Evolutionary conservation across 805 yeast genomes (phyloP).

Genomic region (Yarrowia deformans): DNA sequence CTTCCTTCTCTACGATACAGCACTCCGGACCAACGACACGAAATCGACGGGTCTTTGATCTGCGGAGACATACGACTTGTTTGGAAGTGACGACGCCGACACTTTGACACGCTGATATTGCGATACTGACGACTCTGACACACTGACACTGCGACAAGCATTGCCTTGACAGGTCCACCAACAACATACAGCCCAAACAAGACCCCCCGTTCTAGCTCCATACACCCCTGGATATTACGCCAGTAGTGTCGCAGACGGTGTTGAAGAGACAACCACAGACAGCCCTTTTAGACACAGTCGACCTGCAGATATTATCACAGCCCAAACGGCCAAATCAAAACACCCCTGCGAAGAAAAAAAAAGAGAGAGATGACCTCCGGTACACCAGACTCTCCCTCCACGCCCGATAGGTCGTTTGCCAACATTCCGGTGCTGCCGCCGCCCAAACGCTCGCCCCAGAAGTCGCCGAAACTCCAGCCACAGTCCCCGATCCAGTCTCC

Average conservation of each 20-base stretch:
- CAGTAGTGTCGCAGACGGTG: too few species aligned
- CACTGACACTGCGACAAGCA: not conserved
- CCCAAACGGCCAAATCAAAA: not conserved
- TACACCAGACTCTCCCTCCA: conserved; percentile 6
- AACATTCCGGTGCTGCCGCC: conserved; percentile 32
- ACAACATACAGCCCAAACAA: not conserved
- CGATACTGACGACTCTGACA: too few species aligned
- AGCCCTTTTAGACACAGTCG: not conserved
- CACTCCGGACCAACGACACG: not conserved
- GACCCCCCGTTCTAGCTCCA: not conserved
- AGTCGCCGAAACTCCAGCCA: conserved; percentile 1
- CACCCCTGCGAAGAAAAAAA: too few species aligned
- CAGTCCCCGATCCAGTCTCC: not conserved
- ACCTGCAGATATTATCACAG: conserved; percentile 15
- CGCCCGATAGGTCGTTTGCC: conserved; percentile 24
- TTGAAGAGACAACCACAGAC: not conserved
- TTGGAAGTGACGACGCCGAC: too few species aligned
- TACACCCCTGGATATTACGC: conserved; percentile 27
- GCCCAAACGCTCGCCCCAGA: not conserved
- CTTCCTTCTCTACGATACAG: not conserved
- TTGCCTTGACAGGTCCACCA: not conserved
- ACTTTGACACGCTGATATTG: not conserved
- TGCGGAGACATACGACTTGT: too few species aligned
- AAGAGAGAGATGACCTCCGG: not conserved
- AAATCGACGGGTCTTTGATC: too few species aligned